Evolutionary conservation across 2,329 filamentous ascomycete genomes (phyloP).

Genomic region (Fusarium heterosporum): DNA sequence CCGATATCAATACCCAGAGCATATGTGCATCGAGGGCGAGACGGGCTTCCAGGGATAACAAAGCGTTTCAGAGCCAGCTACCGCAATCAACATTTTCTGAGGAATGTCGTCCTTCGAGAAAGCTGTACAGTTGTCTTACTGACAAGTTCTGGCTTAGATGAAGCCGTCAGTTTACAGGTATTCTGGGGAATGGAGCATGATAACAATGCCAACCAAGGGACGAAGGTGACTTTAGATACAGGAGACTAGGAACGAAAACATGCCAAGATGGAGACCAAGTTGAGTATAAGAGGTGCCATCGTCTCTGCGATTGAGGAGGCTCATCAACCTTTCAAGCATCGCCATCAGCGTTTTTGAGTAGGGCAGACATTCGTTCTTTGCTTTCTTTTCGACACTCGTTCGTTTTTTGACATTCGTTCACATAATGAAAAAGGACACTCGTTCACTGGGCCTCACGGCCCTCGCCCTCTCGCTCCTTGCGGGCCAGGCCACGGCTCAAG

Average conservation of each 20-base stretch:
- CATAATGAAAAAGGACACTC: background rate
- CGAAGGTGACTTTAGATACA: background rate
- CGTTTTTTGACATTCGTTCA: background rate
- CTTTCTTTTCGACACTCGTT: background rate
- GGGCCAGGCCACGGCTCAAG: background rate
- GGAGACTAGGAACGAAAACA: background rate
- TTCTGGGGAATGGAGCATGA: background rate
- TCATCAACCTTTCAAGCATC: background rate
- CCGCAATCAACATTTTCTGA: background rate
- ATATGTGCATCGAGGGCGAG: background rate
- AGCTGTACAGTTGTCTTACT: background rate
- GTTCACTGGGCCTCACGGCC: background rate
- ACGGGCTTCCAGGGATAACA: no score
- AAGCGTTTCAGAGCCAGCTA: background rate
- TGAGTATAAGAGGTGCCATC: background rate
- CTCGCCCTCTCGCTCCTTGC: background rate
- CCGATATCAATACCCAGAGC: background rate
- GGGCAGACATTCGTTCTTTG: background rate
- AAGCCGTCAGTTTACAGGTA: background rate
- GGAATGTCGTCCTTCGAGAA: background rate
- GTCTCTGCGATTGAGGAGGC: accelerated
- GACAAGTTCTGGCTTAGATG: background rate
- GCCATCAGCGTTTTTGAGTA: background rate
- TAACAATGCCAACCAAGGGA: background rate
- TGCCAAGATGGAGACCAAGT: background rate